Base-by-base conservation (phyloP, 169 alveolate genomes). In the Plasmodium billcollinsi region DNA sequence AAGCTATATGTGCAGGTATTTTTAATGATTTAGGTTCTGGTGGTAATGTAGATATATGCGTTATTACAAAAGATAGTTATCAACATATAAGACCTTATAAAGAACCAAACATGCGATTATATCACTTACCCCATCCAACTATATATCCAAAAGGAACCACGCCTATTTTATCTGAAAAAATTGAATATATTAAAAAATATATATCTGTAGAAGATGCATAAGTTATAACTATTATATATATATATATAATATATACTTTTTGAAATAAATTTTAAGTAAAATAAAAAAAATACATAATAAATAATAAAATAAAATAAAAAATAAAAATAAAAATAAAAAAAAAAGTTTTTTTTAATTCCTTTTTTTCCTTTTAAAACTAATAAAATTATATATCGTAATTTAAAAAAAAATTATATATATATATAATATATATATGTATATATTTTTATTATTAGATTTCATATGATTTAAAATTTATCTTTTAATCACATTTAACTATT, bases 11-110 rank as follows among this genome's bases (percentile, higher is more conserved):
- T 91, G 99, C 99, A 59, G 99, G 99, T 90, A 97, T 98, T 71
- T 94, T 96, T 92, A 97, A 98, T 94, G 99, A 98, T 93, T 90
- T 98, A 78, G 99, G 99, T 9, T 96, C 99, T 33, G 99, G 99
- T 21, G 97, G 99, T 52, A 97, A 97, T 93, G 99, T 98, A 21
- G 99, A 98, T 93, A 94, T 98, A 4, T 96, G 96, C 39, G 97
- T 97, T 70, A 96, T 98, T 88, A 96, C 94, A 65, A 95, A 93
- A 76, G 97, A 96, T 59, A 97, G 97, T 26, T 93, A 94, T n/a
- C 97, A 97, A 20, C 95, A 93, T 83, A 90, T 90, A 61, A 95
- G 99, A 65, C 88, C 96, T 33, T 93, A 91, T 70, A 93, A 91
- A 39, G 92, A 73, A 58, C 97, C 94, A 14, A 92, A 96, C 20